These are phyloP conservation scores for Boechera stricta DNA, from an alignment of 345 rosid genomes.

Conservation along the genomic window DNA sequence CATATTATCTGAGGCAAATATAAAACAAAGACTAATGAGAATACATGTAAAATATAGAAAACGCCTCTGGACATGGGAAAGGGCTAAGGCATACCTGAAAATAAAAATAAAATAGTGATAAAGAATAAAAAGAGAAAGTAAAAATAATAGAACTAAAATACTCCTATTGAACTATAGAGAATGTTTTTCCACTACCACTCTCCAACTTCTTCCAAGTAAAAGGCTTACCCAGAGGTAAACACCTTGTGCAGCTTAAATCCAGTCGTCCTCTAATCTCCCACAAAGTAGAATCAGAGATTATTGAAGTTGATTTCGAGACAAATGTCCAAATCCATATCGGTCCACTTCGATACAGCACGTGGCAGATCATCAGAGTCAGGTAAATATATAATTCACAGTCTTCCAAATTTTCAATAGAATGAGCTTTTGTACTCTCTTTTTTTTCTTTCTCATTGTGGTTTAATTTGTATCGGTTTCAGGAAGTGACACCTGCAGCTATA, in stretches of 20 bases:
- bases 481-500: slow-evolving; percentile 87
- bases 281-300: slow-evolving; percentile 69
- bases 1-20: background rate
- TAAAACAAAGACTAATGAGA: too few species aligned
- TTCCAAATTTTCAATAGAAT: background rate
- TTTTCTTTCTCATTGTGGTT: background rate
- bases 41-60: background rate
- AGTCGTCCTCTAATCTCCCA: slow-evolving; percentile 56
- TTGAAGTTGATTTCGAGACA: slow-evolving; percentile 81
- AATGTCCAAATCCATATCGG: slow-evolving; percentile 68
- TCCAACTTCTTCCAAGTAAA: slow-evolving; percentile 95
- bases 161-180: slow-evolving; percentile 41
- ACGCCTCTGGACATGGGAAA: slow-evolving; percentile 2
- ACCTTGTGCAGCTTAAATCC: slow-evolving; percentile 77
- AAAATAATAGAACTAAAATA: too few species aligned
- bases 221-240: slow-evolving; percentile 74
- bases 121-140: background rate
- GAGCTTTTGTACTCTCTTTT: background rate
- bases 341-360: slow-evolving; percentile 61
- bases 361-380: slow-evolving; percentile 84
- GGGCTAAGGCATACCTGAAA: background rate
- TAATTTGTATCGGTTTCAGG: slow-evolving; percentile 51
- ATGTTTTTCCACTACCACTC: slow-evolving; percentile 79
- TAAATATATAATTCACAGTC: slow-evolving; percentile 27
- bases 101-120: too few species aligned